phyloP scores from a whole-genome alignment of 495 filamentous ascomycete genomes.

The Penicillium desertorum region DNA sequence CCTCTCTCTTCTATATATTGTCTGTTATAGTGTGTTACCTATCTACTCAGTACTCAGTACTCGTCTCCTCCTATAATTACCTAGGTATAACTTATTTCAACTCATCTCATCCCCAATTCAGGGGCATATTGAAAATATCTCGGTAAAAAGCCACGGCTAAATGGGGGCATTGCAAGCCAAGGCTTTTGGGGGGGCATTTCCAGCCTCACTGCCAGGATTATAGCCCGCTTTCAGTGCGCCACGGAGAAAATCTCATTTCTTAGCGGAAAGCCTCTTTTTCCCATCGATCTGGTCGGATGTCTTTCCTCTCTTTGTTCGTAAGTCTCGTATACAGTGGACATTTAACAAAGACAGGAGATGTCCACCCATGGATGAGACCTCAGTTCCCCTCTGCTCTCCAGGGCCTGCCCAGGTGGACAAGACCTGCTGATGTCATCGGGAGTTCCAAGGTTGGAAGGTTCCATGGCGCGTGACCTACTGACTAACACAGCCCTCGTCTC shows the following conservation, averaged over 20 bases:
- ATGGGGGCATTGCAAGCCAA: not conserved
- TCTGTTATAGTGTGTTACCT: not conserved
- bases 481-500: not conserved
- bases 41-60: not conserved
- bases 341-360: too few species aligned
- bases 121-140: not conserved
- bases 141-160: not conserved
- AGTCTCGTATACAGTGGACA: not conserved
- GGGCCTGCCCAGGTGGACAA: too few species aligned
- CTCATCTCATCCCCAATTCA: not conserved
- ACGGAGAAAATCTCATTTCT: not conserved
- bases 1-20: not conserved
- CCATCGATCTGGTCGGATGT: not conserved
- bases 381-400: too few species aligned
- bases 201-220: conserved; percentile 3
- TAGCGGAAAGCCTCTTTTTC: not conserved
- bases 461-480: conserved; percentile 3
- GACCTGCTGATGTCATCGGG: conserved; percentile 5
- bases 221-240: not conserved
- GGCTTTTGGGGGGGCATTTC: not conserved
- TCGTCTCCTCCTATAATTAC: too few species aligned
- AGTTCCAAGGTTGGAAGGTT: too few species aligned
- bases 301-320: not conserved
- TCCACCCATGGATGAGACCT: too few species aligned
- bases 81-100: too few species aligned